Conservation (phyloP, 2,329 filamentous ascomycete species). For the Scedosporium boydii region DNA sequence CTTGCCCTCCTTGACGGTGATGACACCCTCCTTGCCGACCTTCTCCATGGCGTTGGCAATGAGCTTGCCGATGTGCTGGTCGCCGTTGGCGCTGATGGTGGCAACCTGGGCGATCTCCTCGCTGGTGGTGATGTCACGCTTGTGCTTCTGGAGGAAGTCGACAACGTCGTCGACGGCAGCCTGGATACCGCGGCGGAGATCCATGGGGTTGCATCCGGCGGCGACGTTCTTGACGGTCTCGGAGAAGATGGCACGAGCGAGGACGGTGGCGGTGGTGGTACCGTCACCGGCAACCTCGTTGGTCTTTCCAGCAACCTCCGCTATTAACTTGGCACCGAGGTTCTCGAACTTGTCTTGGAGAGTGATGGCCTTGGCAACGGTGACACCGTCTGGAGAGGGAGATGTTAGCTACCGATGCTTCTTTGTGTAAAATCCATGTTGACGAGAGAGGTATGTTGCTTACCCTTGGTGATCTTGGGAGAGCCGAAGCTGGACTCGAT, state of each 20-base stretch:
- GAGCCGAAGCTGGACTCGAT: conserved; percentile 98
- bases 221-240: conserved; percentile 99
- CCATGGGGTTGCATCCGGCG: conserved; percentile 99
- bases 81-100: conserved; percentile 96
- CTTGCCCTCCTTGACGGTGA: conserved; percentile 99
- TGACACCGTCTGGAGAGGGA: conserved; percentile 62
- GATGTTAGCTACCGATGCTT: conserved; percentile 13
- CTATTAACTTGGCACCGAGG: conserved; percentile 89
- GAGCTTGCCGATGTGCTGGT: conserved; percentile 87
- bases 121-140: conserved; percentile 95
- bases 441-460: conserved; percentile 15
- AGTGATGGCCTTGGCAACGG: conserved; percentile 78
- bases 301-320: conserved; percentile 98
- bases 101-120: conserved; percentile 96
- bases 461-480: conserved; percentile 99
- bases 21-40: conserved; percentile 99
- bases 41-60: conserved; percentile 99
- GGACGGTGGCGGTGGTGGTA: conserved; percentile 94
- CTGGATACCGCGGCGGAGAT: conserved; percentile 93
- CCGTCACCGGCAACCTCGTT: conserved; percentile 98
- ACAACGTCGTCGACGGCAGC: conserved; percentile 92
- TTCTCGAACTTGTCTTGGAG: conserved; percentile 99
- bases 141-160: conserved; percentile 88
- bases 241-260: conserved; percentile 96
- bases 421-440: background rate